Conservation (phyloP, 2,329 filamentous ascomycete species). For the Phoma sp. region DNA sequence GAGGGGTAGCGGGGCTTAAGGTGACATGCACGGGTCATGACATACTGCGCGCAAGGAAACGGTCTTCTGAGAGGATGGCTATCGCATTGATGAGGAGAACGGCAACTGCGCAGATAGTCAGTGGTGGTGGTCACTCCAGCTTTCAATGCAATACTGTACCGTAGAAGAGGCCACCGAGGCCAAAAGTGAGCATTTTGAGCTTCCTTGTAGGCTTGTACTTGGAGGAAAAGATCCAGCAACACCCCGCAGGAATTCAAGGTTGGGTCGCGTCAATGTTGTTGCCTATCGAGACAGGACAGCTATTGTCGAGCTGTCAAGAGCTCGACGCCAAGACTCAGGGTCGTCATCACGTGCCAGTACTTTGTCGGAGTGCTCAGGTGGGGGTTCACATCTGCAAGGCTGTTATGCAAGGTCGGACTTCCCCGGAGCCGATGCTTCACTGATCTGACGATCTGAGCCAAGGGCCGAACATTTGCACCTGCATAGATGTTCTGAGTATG, state of each 20-base stretch:
- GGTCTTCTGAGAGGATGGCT: constrained; percentile 91
- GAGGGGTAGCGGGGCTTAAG: constrained; percentile 2
- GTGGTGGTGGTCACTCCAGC: constrained; percentile 22
- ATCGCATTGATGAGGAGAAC: constrained; percentile 93
- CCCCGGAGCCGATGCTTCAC: constrained; percentile 10
- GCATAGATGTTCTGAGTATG: neutral
- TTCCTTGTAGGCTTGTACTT: no score
- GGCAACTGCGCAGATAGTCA: constrained; percentile 60
- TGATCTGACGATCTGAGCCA: neutral
- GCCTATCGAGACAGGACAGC: constrained; percentile 26
- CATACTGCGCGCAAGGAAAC: constrained; percentile 83
- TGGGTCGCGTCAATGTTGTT: constrained; percentile 17
- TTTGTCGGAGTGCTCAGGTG: neutral
- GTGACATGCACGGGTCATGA: constrained; percentile 14
- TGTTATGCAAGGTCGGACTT: constrained; percentile 2
- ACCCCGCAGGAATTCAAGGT: neutral
- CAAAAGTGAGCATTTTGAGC: constrained; percentile 70
- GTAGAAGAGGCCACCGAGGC: constrained; percentile 74
- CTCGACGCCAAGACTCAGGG: constrained; percentile 8
- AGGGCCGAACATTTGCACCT: neutral
- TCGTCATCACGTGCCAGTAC: constrained; percentile 4
- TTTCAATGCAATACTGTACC: constrained; percentile 53
- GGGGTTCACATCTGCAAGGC: constrained; percentile 3
- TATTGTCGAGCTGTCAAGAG: constrained; percentile 19
- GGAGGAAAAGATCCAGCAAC: neutral